Evolutionary conservation across 2,329 filamentous ascomycete species (phyloP), one percentile per base, ranked within the genome.

Genomic region (Phoma sp.): DNA sequence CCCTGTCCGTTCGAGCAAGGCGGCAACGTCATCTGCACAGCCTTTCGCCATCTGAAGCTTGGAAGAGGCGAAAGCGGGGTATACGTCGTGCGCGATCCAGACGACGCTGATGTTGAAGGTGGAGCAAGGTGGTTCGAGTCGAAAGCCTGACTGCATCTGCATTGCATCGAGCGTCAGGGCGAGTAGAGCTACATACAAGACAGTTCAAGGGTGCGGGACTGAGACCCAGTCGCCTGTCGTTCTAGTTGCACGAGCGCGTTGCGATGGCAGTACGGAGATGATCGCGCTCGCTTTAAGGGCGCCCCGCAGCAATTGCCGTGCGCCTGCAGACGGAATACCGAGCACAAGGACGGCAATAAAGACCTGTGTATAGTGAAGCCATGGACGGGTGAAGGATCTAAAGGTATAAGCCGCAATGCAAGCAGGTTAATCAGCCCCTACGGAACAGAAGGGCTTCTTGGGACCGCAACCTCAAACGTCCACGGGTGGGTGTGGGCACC

Each of bases 61-160:
- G 21, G 38, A 43, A 43, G 47, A 33, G 40, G 39, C 39, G 38
- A 51, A 47, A 55, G 52, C 41, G 52, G 46, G 52, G 47, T 55
- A 44, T 31, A 27, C 3, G 9, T 29, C 6, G 38, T 51, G 40
- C 32, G 38, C 32, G 41, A 37, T 55, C 36, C 21, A 33, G 37
- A 31, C 38, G 24, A 36, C 24, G 45, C 36, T 41, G 31, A 33
- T 17, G 32, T 31, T 33, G 32, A 36, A 32, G 31, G 39, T 21
- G 32, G 51, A 37, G 32, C 31, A 46, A 43, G 37, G 41, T 35
- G 22, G 46, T 25, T 29, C 22, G 36, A 55, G 37, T 5, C 4
- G 24, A 45, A 31, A 36, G 25, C 25, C 24, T 19, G 46, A 41
- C 41, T 48, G 25, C 44, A 33, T 47, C 31, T 55, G 29, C 40